Evolutionary conservation across 257 asterid genomes (phyloP), one percentile per base, ranked within the genome.

Genomic region (Penstemon newberryi): DNA sequence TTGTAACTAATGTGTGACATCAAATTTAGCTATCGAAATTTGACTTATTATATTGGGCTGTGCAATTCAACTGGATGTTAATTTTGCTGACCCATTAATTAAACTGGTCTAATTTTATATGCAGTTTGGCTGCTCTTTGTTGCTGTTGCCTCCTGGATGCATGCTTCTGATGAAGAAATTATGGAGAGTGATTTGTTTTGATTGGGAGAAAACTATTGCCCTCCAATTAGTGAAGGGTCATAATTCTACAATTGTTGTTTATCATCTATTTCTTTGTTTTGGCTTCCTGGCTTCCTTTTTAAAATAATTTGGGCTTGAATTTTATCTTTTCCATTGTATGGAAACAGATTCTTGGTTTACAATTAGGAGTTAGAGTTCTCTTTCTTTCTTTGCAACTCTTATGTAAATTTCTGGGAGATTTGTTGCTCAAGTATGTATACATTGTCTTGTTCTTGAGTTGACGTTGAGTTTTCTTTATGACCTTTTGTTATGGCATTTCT

Each of bases 111-210:
- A 25, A 25, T 11, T 10, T 43, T 55, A 13, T 68, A n/a, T 77
- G 78, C 83, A 85, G 90, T 78, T 80, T 85, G 88, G 90, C 90
- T 71, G 87, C 88, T 15, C 80, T 86, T 18, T 86, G 93, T 75
- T 87, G 93, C 69, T 84, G 93, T 75, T 87, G 90, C 63, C 85
- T 87, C 13, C 63, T 87, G 58, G 93, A 87, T 61, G 93, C 84
- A 0, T 78, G 86, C 81, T 82, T 84, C 69, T 87, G 80, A 85
- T 53, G 73, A 50, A 57, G 70, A 72, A 39, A 25, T 46, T 73
- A 12, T 56, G 60, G 61, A 36, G 53, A 53, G 4, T 73, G 38
- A 18, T 3, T 73, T 70, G 69, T 65, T 78, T 65, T 37, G 66
- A 43, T 51, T 10, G 8, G 38, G 19, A 57, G 33, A 5, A 36